Conservation (phyloP, 2,329 filamentous ascomycete genomes). For the Monilinia laxa region DNA sequence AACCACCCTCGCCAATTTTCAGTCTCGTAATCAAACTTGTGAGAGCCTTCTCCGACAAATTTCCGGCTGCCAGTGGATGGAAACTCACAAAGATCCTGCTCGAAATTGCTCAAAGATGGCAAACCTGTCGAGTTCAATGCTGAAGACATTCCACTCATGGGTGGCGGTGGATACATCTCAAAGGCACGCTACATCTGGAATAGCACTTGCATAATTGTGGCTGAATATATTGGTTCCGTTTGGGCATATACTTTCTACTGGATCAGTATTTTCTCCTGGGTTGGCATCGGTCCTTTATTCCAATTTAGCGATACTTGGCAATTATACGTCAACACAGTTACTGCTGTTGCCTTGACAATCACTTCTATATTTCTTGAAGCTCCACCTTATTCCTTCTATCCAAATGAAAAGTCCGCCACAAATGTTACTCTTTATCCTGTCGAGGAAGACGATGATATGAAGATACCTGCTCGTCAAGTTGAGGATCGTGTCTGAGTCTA, state of each 20-base stretch:
- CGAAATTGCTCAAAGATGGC: no score
- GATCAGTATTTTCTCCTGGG: slow-evolving; percentile 28
- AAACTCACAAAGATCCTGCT: no score
- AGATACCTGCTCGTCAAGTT: not conserved
- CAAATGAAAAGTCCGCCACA: no score
- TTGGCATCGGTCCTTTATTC: slow-evolving; percentile 28
- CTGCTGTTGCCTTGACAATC: slow-evolving; percentile 46
- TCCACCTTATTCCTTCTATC: no score
- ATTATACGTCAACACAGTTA: slow-evolving; percentile 45
- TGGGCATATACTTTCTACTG: slow-evolving; percentile 26
- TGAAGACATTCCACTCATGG: no score
- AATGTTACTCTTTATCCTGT: no score
- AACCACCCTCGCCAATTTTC: slow-evolving; percentile 22
- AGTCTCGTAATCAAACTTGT: slow-evolving; percentile 26
- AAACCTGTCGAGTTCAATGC: no score
- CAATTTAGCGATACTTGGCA: slow-evolving; percentile 28
- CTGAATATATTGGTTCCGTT: slow-evolving; percentile 25
- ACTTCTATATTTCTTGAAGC: slow-evolving; percentile 39
- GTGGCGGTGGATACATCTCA: no score
- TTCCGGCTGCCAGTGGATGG: no score
- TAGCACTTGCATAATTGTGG: slow-evolving; percentile 1
- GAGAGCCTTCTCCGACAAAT: slow-evolving; percentile 2
- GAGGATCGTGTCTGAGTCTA: not conserved
- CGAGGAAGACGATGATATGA: no score
- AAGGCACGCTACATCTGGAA: no score